Evolutionary conservation across 2,329 filamentous ascomycete species (phyloP), one percentile per base, ranked within the genome.

Genomic region (Cadophora sp.): DNA sequence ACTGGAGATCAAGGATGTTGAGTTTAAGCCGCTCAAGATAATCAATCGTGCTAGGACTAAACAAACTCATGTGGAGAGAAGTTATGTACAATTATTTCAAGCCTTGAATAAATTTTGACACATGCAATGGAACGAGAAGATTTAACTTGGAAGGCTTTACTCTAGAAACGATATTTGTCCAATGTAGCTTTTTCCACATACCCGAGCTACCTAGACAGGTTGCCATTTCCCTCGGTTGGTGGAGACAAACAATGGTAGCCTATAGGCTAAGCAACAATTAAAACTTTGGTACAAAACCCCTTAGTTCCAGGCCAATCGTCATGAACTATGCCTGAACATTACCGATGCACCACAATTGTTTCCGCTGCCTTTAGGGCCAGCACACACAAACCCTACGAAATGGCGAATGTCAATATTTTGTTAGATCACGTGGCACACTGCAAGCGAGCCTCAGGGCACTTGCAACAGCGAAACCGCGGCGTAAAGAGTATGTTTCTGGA

Each of bases 401-500:
- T n/a, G 45, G 20, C 45, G 45, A 48, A 48, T 48, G 45, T 48
- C 45, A 48, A 48, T 48, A 48, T 48, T 48, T 48, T 48, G 45
- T n/a, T 48, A 18, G 6, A 48, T 48, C 45, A 48, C 45, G 45
- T 48, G 45, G 45, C 0, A 5, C 20, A 5, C 45, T 20, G 20
- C 45, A 48, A 48, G 45, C 45, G 45, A 48, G n/a, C 9, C 20
- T 18, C 20, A 11, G n/a, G 9, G 45, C 45, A 48, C 3, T n/a
- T 22, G 45, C 9, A 20, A 18, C 2, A 8, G n/a, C n/a, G 8
- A 1, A 48, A 48, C 5, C 9, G 8, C 20, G n/a, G 8, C 20
- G 45, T 20, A 13, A 48, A 22, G 9, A 24, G 8, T 22, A 22
- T 22, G n/a, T 8, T 24, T 4, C n/a, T 48, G n/a, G 9, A 48